Evolutionary conservation across 352 stramenopile genomes (phyloP).

Genomic region (Globisporangium radiosum): DNA sequence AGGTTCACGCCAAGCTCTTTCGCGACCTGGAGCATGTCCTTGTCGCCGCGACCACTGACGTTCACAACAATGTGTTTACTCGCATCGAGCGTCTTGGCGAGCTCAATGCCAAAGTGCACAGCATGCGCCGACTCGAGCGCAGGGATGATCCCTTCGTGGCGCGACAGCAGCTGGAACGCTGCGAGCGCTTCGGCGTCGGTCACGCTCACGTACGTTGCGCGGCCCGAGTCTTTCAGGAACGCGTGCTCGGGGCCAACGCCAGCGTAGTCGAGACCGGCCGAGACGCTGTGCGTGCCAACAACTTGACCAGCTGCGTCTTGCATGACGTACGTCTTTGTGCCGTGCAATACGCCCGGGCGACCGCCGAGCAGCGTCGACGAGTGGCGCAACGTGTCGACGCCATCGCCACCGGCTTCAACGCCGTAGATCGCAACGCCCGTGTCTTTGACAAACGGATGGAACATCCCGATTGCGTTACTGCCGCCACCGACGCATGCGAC

Average conservation of each 20-base stretch:
- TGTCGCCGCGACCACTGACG: conserved; percentile 96
- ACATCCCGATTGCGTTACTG: conserved; percentile 99
- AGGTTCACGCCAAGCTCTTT: conserved; percentile 94
- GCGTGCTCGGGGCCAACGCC: conserved; percentile 97
- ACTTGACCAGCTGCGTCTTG: conserved; percentile 94
- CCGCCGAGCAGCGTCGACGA: conserved; percentile 94
- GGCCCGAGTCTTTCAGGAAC: conserved; percentile 94
- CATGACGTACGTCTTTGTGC: conserved; percentile 97
- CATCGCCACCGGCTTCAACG: conserved; percentile 95
- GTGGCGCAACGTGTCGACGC: conserved; percentile 85
- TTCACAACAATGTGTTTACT: conserved; percentile 96
- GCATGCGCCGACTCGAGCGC: conserved; percentile 96
- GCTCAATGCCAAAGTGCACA: conserved; percentile 91
- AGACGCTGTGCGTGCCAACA: conserved; percentile 94
- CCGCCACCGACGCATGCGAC: conserved; percentile 97
- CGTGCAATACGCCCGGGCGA: conserved; percentile 94
- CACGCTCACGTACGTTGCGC: conserved; percentile 94
- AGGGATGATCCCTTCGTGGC: conserved; percentile 97
- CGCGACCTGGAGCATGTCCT: conserved; percentile 98
- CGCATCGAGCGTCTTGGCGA: conserved; percentile 83
- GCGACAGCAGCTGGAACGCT: conserved; percentile 93
- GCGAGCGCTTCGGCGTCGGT: conserved; percentile 96
- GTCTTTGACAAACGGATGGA: conserved; percentile 96
- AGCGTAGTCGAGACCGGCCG: conserved; percentile 96
- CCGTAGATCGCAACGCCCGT: conserved; percentile 92